Evolutionary conservation across 2,329 filamentous ascomycete species (phyloP), one percentile per base, ranked within the genome.

Genomic region (Microdochium trichocladiopsis): DNA sequence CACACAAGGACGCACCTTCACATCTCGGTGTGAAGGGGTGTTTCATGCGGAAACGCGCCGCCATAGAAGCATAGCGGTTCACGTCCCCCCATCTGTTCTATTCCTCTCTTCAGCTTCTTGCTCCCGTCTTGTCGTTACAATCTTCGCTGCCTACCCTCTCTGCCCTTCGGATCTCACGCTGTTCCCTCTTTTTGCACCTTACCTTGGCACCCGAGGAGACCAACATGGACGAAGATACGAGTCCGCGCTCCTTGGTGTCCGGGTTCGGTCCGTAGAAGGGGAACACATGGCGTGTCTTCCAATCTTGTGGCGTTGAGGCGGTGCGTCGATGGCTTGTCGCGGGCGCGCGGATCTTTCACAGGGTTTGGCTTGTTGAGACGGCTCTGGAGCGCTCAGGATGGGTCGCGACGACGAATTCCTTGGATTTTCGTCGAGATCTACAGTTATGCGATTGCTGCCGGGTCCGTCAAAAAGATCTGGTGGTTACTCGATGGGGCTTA

Each of bases 401-500:
- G 70, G 71, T 77, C 82, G 78, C 70, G 74, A 78, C 73, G 77
- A 69, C 48, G 47, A 18, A 45, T 9, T 48, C 22, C 47, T 48
- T 45, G 41, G 41, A 45, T 45, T 73, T 87, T 96, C 87, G 93
- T 96, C 93, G 85, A 84, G 87, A 80, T 89, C 70, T 79, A 95
- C 84, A 96, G 93, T 87, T 85, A 97, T 96, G 93, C 92, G 93
- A 96, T 96, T 96, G 90, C 88, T 75, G 62, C 63, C 55, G 59
- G 52, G 59, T 66, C 67, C 70, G 73, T 22, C 28, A 31, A 14
- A 12, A 45, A 10, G n/a, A 16, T 22, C 41, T 45, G 41, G 41
- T 45, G 79, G 89, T 96, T 95, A 97, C 93, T 96, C 92, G 91
- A 97, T 95, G 93, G 93, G 93, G 93, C 93, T 96, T 91, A 97